Evolutionary conservation across 345 rosid species (phyloP), one percentile per base, ranked within the genome.

Genomic region (Ceriops zippeliana): DNA sequence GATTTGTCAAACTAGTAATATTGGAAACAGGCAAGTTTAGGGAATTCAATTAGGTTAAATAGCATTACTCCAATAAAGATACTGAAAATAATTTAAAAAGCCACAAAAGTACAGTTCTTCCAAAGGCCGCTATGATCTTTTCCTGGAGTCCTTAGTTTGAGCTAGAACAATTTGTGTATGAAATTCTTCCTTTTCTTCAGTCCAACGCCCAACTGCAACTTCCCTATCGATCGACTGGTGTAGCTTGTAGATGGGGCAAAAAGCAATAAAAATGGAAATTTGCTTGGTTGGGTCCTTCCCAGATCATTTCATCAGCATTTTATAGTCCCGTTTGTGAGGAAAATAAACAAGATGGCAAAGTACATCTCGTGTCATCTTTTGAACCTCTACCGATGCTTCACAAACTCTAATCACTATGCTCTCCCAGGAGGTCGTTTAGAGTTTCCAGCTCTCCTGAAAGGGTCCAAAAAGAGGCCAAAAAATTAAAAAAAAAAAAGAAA

Each of bases 371-470:
- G 62, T 62, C 68, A 15, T 17, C 51, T 13, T 58, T 57, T 66
- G 10, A 19, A 20, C 62, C 26, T 61, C 57, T 49, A 17, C 58
- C 30, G 11, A 62, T 52, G 65, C 61, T 67, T 73, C 60, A 52
- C 65, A 54, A 54, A 54, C 58, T 54, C 58, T 13, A 58, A 35
- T 37, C 3, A 58, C 80, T 85, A 85, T 37, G 80, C 70, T 68
- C 70, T 62, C 22, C 92, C 89, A 0, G 92, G 89, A 22, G 87
- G 85, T 76, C 78, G 73, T 67, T 53, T 70, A 11, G 86, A 83
- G 74, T 79, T 87, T 62, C 86, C 83, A 52, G 89, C 78, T 74
- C 82, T 81, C 79, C 92, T 84, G 84, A 34, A 67, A 63, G 30
- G 42, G 15, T 8, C 30, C 1, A 22, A 22, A 26, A 54, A 20